These are phyloP conservation scores for Mucor piriformis DNA, from an alignment of 371 early-diverging fungal species.

Conservation along the genomic window DNA sequence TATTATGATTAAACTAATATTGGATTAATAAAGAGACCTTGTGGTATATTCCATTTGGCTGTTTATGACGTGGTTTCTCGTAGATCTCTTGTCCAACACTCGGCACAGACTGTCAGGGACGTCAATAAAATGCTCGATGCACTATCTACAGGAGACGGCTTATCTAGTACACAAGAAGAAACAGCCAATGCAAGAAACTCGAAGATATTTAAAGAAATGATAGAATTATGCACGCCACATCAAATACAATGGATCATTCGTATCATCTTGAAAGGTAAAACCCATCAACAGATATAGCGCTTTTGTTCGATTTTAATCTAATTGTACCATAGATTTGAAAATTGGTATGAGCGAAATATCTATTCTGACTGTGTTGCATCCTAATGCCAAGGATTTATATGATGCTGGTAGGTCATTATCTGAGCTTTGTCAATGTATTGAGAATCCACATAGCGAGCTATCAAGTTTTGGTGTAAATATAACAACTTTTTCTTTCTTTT, in stretches of 20 bases:
- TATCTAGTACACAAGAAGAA: constrained; percentile 35
- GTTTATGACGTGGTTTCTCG: constrained; percentile 5
- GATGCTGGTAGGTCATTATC: neutral
- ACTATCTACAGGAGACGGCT: constrained; percentile 22
- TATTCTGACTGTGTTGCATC: constrained; percentile 49
- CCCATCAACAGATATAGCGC: neutral
- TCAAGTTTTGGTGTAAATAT: neutral
- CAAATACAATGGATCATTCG: constrained; percentile 80
- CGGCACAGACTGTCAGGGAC: constrained; percentile 51
- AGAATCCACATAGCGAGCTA: neutral
- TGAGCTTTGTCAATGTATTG: neutral
- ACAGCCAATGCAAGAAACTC: neutral
- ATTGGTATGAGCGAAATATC: constrained; percentile 73
- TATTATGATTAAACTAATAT: too few species aligned
- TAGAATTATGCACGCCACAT: constrained; percentile 58
- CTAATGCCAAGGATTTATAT: neutral
- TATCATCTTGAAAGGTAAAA: constrained; percentile 72
- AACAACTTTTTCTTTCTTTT: neutral
- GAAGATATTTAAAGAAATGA: constrained; percentile 53
- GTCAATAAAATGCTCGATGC: constrained; percentile 47
- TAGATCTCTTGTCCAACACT: constrained; percentile 43
- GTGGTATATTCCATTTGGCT: neutral
- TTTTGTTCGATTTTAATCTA: too few species aligned
- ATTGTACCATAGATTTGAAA: constrained; percentile 54
- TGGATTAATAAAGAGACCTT: neutral